Conservation (phyloP, 441 rosid genomes). For the Adansonia rubrostipa region DNA sequence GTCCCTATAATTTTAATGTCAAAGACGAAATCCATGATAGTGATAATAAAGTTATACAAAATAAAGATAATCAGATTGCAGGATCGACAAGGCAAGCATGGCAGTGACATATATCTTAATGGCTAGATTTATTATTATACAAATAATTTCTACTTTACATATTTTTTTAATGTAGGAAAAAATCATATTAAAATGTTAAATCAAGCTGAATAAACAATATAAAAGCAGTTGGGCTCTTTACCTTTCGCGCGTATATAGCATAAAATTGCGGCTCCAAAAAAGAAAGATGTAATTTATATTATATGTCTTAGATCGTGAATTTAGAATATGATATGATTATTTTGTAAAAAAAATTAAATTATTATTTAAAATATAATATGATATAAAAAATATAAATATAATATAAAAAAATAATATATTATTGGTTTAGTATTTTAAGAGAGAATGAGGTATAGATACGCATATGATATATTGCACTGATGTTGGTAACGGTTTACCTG, state of each 20-base stretch:
- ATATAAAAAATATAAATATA: too few species aligned
- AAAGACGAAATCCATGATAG: too few species aligned
- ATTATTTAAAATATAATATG: not conserved
- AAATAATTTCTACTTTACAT: not conserved
- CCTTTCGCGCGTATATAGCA: constrained; percentile 25
- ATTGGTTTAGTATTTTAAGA: too few species aligned
- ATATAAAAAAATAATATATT: too few species aligned
- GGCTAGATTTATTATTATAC: not conserved
- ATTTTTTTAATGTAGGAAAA: constrained; percentile 15
- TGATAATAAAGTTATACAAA: too few species aligned
- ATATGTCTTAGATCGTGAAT: too few species aligned
- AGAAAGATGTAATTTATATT: not conserved
- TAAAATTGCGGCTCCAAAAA: constrained; percentile 49
- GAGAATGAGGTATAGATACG: too few species aligned
- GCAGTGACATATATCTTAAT: too few species aligned
- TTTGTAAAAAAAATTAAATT: not conserved
- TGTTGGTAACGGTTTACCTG: constrained; percentile 47
- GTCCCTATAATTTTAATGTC: not conserved
- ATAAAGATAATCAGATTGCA: too few species aligned
- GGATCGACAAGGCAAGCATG: too few species aligned
- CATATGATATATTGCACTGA: too few species aligned
- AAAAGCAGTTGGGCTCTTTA: constrained; percentile 27
- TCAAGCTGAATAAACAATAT: constrained; percentile 31
- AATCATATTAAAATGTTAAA: constrained; percentile 35
- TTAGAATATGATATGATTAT: too few species aligned